Evolutionary conservation across 2,329 filamentous ascomycete species (phyloP), one percentile per base, ranked within the genome.

Genomic region (Diaporthe sp.): DNA sequence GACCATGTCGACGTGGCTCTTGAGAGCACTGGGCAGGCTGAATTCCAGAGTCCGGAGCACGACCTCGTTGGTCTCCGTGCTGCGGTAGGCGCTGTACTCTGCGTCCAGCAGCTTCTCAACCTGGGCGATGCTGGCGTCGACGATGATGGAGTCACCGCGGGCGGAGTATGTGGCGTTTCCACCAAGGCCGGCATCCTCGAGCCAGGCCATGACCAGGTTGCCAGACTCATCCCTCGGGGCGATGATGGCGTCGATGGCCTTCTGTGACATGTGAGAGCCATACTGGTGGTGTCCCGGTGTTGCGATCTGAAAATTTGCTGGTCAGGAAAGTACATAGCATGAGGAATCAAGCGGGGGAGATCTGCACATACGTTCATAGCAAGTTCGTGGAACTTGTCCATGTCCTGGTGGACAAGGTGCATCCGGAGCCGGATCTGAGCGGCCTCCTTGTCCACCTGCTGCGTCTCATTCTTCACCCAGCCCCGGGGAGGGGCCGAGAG

Each of bases 141-240:
- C 85, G 71, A 85, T 84, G 31, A 90, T 79, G 79, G 85, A 86
- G 46, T 83, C 80, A 0, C 82, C 81, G 9, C 82, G 79, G 44
- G 84, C 82, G 3, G 81, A 80, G 28, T 88, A 74, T n/a, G 57
- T 62, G 2, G 76, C 58, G 28, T 77, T 74, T 28, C 53, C 74
- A 42, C 73, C 68, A 46, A 80, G 75, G 22, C 80, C 80, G 19
- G 75, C 70, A 19, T 42, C 57, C 51, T 77, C 70, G 15, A 81
- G 75, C 80, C 80, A 81, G 34, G 58, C 51, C n/a, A 76, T 79
- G 39, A 81, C 80, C 72, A 75, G 57, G 25, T 53, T 44, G n/a
- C 76, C 76, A 6, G 79, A 78, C 22, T 78, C 75, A 31, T 74
- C 61, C 25, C 74, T 76, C 4, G 79, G 78, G n/a, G 78, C 73